Base-by-base conservation (phyloP, 805 yeast genomes). In the Schizosaccharomyces cryophilus region DNA sequence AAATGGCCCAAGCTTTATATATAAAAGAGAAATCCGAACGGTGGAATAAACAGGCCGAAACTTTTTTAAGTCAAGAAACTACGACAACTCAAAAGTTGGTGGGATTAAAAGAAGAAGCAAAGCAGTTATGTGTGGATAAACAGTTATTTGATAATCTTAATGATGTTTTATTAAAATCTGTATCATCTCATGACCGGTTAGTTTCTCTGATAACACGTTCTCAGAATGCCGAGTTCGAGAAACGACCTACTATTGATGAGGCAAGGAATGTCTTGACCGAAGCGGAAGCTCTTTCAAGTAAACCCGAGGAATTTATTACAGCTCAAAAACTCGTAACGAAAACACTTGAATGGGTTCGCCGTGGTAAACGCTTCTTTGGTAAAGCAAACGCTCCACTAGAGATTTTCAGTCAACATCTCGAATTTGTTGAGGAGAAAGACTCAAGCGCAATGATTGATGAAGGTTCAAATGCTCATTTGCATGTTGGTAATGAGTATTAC, bases 401-500 rank as follows among this genome's bases (percentile, higher is more conserved):
- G 58, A 65, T 70, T 38, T 64, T 73, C 59, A 65, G 62, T 45
- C 63, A 63, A 7, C 72, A 71, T 61, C 65, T 73, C 45, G 61
- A 62, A 5, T 42, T 64, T 17, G 62, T 70, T 5, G 66, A 63
- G 38, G 66, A 65, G 61, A 64, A 64, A 48, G 65, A 64, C 5
- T 45, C 29, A 31, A 64, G 71, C n/a, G 64, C 68, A 58, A 19
- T 65, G 19, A 59, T 59, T 35, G 75, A 72, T 60, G 54, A 24
- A 21, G 67, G 64, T 11, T 15, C 59, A 45, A 24, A 76, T 65
- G 77, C 85, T 69, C 63, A 66, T 5, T 75, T 78, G 0, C 83
- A 83, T 85, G 78, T 82, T 56, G 84, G 79, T 62, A 84, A 89
- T 70, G 88, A 62, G 9, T 40, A 61, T 9, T 61, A 60, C 35